These are phyloP conservation scores for Fraxinus sp. DNA, from an alignment of 305 asterid species.

Conservation along the genomic window DNA sequence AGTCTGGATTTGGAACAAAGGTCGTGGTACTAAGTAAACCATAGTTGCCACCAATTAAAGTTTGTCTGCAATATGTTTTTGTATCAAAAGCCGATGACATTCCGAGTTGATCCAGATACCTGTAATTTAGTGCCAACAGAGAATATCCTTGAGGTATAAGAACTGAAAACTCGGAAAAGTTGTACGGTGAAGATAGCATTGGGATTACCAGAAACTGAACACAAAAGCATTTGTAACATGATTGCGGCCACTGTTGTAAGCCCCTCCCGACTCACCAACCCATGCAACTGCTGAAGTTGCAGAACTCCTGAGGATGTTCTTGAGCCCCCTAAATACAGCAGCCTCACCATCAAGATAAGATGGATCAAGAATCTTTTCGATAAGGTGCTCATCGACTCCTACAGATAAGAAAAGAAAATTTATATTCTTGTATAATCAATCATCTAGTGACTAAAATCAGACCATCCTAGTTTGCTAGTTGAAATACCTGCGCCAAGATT, in stretches of 20 bases:
- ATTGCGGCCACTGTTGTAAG: constrained; percentile 15
- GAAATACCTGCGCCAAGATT: constrained; percentile 51
- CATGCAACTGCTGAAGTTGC: constrained; percentile 15
- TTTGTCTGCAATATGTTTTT: constrained; percentile 20
- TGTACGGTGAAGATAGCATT: neutral
- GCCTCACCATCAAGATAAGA: constrained; percentile 18
- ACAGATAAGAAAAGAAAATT: neutral
- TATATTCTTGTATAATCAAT: neutral
- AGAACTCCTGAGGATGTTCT: constrained; percentile 8
- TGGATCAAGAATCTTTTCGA: constrained; percentile 10
- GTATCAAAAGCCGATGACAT: constrained; percentile 16
- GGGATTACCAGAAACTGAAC: constrained; percentile 14
- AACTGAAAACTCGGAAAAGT: neutral
- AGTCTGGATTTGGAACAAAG: constrained; percentile 20
- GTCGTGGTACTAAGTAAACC: constrained; percentile 15
- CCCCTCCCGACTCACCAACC: constrained; percentile 24
- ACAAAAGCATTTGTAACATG: constrained; percentile 20
- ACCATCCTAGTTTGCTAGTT: neutral
- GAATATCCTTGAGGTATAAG: neutral
- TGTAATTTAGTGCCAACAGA: neutral
- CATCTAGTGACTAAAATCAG: neutral
- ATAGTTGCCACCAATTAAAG: constrained; percentile 21
- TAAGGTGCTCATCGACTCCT: constrained; percentile 9
- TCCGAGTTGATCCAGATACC: constrained; percentile 24
- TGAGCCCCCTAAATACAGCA: neutral